Conservation (phyloP, 2,329 filamentous ascomycete species). For the Xylariales sp. region DNA sequence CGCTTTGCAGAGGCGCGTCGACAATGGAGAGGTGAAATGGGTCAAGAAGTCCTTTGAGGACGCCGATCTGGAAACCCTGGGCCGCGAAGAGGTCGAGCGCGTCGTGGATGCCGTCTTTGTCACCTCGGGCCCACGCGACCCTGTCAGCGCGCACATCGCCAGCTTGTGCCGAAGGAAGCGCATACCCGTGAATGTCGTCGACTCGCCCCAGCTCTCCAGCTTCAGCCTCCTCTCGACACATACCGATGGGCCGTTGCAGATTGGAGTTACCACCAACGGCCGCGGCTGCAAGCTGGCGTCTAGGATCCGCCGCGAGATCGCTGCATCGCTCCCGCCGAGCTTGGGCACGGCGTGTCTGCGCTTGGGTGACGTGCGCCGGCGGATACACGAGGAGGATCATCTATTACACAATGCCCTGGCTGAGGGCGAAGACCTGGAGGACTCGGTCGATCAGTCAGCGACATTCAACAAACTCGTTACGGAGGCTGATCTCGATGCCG, state of each 20-base stretch:
- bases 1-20: slow-evolving; percentile 57
- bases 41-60: slow-evolving; percentile 63
- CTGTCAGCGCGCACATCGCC: slow-evolving; percentile 58
- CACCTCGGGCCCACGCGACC: slow-evolving; percentile 51
- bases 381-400: slow-evolving; percentile 72
- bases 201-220: slow-evolving; percentile 80
- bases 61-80: slow-evolving; percentile 67
- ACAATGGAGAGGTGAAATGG: slow-evolving; percentile 64
- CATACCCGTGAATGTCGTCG: slow-evolving; percentile 90
- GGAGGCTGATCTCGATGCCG: slow-evolving; percentile 67
- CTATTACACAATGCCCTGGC: slow-evolving; percentile 24
- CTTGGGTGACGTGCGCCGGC: slow-evolving; percentile 67
- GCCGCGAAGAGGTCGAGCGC: slow-evolving; percentile 70
- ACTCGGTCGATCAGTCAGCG: slow-evolving; percentile 70
- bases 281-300: slow-evolving; percentile 91
- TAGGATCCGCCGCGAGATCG: slow-evolving; percentile 83
- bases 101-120: slow-evolving; percentile 94
- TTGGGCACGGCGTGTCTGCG: slow-evolving; percentile 74
- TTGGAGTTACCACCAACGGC: slow-evolving; percentile 93
- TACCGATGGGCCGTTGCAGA: slow-evolving; percentile 84
- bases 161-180: slow-evolving; percentile 70
- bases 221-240: slow-evolving; percentile 89
- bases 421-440: slow-evolving; percentile 41
- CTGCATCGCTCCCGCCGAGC: slow-evolving; percentile 68
- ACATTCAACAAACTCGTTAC: slow-evolving; percentile 80